Conservation (phyloP, 2,329 filamentous ascomycete genomes). For the Stemphylium beticola region DNA sequence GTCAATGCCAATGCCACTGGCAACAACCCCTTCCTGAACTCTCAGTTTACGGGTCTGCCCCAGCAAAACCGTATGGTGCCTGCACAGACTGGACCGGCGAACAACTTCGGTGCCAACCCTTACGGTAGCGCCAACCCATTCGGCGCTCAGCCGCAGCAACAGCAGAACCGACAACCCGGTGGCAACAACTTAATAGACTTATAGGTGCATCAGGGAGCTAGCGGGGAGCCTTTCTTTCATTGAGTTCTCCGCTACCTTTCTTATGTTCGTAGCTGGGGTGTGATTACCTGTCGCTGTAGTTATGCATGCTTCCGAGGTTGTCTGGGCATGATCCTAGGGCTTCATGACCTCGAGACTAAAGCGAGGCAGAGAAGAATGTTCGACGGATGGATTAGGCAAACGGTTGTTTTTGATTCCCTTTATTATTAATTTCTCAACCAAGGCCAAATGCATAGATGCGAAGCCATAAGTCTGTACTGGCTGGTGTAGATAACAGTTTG, state of each 20-base stretch:
- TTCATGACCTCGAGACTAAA: neutral
- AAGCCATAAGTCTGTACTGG: constrained; percentile 10
- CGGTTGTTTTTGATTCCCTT: constrained; percentile 29
- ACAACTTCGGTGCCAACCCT: constrained; percentile 52
- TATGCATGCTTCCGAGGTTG: neutral
- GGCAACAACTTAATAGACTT: constrained; percentile 68
- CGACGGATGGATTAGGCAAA: constrained; percentile 3
- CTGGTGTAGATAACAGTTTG: constrained; percentile 12
- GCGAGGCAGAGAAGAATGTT: neutral
- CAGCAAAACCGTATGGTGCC: constrained; percentile 56
- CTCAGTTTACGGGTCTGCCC: constrained; percentile 76
- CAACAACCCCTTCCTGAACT: constrained; percentile 87
- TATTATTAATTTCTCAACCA: constrained; percentile 16
- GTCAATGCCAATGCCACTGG: constrained; percentile 73
- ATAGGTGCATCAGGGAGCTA: constrained; percentile 33
- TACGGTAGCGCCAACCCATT: constrained; percentile 62
- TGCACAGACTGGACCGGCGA: constrained; percentile 59
- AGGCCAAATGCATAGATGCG: constrained; percentile 7
- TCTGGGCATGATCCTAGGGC: neutral
- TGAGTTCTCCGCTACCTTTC: constrained; percentile 18
- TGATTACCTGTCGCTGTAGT: neutral
- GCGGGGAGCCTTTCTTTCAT: constrained; percentile 5
- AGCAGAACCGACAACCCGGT: constrained; percentile 51
- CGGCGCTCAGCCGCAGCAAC: constrained; percentile 52
- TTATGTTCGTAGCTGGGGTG: constrained; percentile 15